phyloP scores from a whole-genome alignment of 768 basidiomycete species.

The Suillus subaureus region DNA sequence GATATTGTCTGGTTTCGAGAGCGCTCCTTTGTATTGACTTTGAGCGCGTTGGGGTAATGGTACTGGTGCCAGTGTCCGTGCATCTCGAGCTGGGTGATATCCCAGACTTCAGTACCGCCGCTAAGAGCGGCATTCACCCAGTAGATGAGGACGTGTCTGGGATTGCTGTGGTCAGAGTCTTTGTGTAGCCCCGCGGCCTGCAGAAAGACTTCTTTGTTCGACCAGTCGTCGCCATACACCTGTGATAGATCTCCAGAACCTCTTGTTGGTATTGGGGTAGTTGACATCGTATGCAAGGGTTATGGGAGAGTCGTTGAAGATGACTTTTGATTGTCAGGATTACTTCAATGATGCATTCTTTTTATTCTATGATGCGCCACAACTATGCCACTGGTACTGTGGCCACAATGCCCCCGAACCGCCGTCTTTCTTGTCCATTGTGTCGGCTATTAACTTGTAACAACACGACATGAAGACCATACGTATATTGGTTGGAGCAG shows the following conservation, averaged over 20 bases:
- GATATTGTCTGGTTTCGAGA: conserved; percentile 15
- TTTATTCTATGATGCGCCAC: not conserved
- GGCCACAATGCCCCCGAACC: not conserved
- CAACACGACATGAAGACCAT: not conserved
- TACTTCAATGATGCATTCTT: not conserved
- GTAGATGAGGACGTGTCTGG: conserved; percentile 23
- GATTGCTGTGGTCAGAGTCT: not conserved
- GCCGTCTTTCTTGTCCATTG: not conserved
- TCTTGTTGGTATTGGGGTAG: conserved; percentile 3
- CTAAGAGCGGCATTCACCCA: conserved; percentile 27
- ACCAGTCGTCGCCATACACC: conserved; percentile 21
- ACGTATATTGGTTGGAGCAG: not conserved
- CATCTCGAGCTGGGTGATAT: conserved; percentile 26
- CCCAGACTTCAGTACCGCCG: conserved; percentile 29
- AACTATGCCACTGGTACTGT: not conserved
- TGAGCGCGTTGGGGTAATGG: conserved; percentile 31
- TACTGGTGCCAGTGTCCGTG: conserved; percentile 19
- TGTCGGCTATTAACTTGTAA: not conserved
- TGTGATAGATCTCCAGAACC: not conserved
- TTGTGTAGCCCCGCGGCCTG: conserved; percentile 17
- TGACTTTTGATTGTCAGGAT: not conserved
- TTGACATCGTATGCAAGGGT: not conserved
- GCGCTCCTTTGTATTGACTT: conserved; percentile 21
- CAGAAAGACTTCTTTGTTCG: conserved; percentile 27
- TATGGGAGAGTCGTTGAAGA: not conserved